A percentile compares a stretch with the other conserved stretches of the same genome.
These are phyloP conservation scores for Diplodia seriata DNA, from an alignment of 2,329 filamentous ascomycete genomes.

Conservation along the genomic window DNA sequence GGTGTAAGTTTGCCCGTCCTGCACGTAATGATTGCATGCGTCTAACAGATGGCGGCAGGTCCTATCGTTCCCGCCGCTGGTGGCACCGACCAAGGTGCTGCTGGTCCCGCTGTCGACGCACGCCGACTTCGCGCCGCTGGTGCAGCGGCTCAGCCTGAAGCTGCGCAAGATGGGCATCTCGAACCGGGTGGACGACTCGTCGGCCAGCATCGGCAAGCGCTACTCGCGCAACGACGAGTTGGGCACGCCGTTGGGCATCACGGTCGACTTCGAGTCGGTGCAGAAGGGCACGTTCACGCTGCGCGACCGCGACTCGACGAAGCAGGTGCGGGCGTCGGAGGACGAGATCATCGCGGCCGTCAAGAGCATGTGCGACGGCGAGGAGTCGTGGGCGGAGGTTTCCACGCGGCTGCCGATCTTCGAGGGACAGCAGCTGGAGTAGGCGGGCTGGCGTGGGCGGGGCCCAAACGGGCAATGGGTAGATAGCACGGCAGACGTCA, in stretches of 20 bases:
- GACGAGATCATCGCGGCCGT: constrained; percentile 80
- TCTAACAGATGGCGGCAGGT: constrained; percentile 54
- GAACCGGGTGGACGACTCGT: constrained; percentile 87
- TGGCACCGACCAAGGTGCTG: constrained; percentile 95
- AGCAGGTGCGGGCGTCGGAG: constrained; percentile 84
- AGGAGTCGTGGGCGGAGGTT: constrained; percentile 73
- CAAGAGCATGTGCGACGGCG: constrained; percentile 66
- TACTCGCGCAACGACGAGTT: constrained; percentile 91
- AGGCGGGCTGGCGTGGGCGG: constrained; percentile 19
- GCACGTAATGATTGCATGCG: constrained; percentile 18
- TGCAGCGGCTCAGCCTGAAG: constrained; percentile 74
- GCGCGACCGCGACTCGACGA: constrained; percentile 87
- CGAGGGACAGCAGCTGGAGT: constrained; percentile 71
- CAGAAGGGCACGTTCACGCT: constrained; percentile 87
- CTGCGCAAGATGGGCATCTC: constrained; percentile 80
- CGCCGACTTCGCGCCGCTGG: constrained; percentile 77
- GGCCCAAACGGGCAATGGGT: background rate
- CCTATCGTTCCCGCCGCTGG: constrained; percentile 74
- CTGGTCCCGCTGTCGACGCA: constrained; percentile 88
- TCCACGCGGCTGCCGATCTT: constrained; percentile 82
- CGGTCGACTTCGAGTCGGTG: constrained; percentile 93
- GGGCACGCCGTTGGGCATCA: constrained; percentile 91
- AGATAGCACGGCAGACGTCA: constrained; percentile 28
- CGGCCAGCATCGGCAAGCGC: constrained; percentile 90
- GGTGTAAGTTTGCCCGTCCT: constrained; percentile 67